Conservation (phyloP, 1,284 basidiomycete genomes). For the Ceratobasidium sp. region DNA sequence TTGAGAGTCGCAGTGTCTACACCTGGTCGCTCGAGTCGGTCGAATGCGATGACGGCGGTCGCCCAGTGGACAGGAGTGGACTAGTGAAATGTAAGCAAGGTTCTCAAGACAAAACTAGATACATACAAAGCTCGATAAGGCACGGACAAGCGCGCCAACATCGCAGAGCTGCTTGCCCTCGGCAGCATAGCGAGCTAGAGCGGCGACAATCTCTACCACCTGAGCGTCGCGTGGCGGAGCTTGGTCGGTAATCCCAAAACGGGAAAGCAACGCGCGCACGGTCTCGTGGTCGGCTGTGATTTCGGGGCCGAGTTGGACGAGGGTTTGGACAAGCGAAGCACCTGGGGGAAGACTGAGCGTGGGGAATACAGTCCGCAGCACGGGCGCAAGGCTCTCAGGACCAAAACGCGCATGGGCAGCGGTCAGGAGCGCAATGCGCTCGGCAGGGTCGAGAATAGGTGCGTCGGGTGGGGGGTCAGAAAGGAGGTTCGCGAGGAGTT, state of each 20-base stretch:
- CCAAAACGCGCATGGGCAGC: constrained; percentile 82
- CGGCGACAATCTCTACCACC: constrained; percentile 73
- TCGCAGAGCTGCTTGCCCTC: constrained; percentile 79
- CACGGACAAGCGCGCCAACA: constrained; percentile 77
- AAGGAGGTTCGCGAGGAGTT: constrained; percentile 82
- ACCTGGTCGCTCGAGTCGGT: constrained; percentile 77
- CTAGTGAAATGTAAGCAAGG: constrained; percentile 49
- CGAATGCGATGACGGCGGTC: constrained; percentile 79
- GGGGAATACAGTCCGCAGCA: constrained; percentile 67
- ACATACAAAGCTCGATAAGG: constrained; percentile 73
- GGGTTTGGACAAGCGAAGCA: constrained; percentile 73
- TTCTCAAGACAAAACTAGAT: constrained; percentile 26
- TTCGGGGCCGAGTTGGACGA: constrained; percentile 79
- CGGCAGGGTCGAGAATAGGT: constrained; percentile 72
- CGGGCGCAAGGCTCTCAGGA: constrained; percentile 62
- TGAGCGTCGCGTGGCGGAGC: constrained; percentile 75
- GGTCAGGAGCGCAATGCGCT: constrained; percentile 75
- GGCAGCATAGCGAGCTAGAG: constrained; percentile 70
- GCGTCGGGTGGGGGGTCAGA: constrained; percentile 71
- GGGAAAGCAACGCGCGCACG: constrained; percentile 70
- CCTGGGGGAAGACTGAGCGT: constrained; percentile 73
- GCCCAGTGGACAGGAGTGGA: constrained; percentile 76
- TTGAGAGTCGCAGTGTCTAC: constrained; percentile 86
- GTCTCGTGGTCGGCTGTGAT: constrained; percentile 77
- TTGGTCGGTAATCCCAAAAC: constrained; percentile 75